phyloP scores from a whole-genome alignment of 2,329 filamentous ascomycete species.

The Calonectria crousiana region DNA sequence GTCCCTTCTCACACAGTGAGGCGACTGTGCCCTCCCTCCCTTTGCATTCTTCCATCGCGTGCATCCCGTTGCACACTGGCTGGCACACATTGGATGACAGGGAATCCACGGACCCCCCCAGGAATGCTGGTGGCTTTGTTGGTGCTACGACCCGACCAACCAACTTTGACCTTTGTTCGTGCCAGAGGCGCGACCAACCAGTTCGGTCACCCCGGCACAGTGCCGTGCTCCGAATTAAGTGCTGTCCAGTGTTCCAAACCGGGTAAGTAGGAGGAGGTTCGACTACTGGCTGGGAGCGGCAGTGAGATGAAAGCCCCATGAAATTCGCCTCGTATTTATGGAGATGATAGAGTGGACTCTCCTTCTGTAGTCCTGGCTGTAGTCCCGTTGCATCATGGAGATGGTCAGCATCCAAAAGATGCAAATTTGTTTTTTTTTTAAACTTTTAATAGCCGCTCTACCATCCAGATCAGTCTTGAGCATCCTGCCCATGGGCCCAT shows the following conservation, averaged over 20 bases:
- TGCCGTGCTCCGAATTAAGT: slow-evolving; percentile 16
- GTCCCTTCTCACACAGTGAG: slow-evolving; percentile 12
- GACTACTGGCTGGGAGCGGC: neutral
- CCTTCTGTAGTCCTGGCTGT: neutral
- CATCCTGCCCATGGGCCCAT: neutral
- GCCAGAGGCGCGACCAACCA: neutral
- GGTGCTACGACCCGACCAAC: neutral
- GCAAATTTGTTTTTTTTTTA: neutral
- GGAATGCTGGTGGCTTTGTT: slow-evolving; percentile 22
- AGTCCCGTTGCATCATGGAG: neutral
- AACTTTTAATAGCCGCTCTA: slow-evolving; percentile 8
- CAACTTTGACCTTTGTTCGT: slow-evolving; percentile 1
- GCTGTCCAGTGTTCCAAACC: neutral
- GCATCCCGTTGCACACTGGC: neutral
- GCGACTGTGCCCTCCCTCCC: slow-evolving; percentile 5
- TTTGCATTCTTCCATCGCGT: neutral
- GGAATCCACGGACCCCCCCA: neutral
- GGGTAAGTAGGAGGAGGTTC: neutral
- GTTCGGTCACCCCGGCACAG: slow-evolving; percentile 14
- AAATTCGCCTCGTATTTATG: slow-evolving; percentile 11
- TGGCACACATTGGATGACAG: neutral
- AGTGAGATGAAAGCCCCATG: slow-evolving; percentile 1
- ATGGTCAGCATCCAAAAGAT: neutral
- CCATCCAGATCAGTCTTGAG: neutral
- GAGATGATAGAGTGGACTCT: slow-evolving; percentile 7